A percentile compares a stretch with the other conserved stretches of the same genome.
These are phyloP conservation scores for Lomentospora prolificans DNA, from an alignment of 2,329 filamentous ascomycete species.

Conservation along the genomic window DNA sequence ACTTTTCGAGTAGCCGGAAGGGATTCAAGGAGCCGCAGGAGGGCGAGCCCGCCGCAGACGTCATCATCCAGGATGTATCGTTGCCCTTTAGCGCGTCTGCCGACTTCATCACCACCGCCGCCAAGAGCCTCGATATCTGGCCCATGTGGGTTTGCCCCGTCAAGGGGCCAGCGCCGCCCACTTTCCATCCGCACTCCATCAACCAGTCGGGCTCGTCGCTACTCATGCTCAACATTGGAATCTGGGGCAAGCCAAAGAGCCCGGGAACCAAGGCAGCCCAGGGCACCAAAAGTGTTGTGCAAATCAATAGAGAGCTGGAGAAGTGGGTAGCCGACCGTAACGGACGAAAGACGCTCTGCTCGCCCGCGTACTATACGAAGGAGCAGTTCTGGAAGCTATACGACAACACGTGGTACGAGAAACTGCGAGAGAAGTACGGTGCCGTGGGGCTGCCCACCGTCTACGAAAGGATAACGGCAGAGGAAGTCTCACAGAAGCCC, in stretches of 20 bases:
- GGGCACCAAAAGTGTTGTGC: conserved; percentile 27
- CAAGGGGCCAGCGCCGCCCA: conserved; percentile 25
- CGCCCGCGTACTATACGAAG: conserved; percentile 57
- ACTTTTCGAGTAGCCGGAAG: conserved; percentile 52
- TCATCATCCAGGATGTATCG: conserved; percentile 56
- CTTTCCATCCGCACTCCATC: conserved; percentile 21
- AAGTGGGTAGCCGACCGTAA: conserved; percentile 44
- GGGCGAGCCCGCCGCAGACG: conserved; percentile 39
- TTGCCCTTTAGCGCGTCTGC: conserved; percentile 32
- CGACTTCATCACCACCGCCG: conserved; percentile 38
- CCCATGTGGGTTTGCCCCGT: conserved; percentile 48
- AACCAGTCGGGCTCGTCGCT: conserved; percentile 12
- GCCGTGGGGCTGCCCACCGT: conserved; percentile 52
- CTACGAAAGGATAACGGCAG: conserved; percentile 56
- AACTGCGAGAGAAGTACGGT: conserved; percentile 46
- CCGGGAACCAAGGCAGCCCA: conserved; percentile 21
- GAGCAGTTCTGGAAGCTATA: conserved; percentile 60
- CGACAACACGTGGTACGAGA: conserved; percentile 48
- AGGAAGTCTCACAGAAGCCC: background rate
- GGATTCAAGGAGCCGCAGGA: conserved; percentile 49
- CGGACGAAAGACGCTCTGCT: conserved; percentile 62
- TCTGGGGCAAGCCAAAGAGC: conserved; percentile 41
- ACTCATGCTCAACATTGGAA: conserved; percentile 50
- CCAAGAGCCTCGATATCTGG: conserved; percentile 35
- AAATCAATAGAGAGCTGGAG: conserved; percentile 51